phyloP scores from a whole-genome alignment of 305 asterid species.

The Striga hermonthica region DNA sequence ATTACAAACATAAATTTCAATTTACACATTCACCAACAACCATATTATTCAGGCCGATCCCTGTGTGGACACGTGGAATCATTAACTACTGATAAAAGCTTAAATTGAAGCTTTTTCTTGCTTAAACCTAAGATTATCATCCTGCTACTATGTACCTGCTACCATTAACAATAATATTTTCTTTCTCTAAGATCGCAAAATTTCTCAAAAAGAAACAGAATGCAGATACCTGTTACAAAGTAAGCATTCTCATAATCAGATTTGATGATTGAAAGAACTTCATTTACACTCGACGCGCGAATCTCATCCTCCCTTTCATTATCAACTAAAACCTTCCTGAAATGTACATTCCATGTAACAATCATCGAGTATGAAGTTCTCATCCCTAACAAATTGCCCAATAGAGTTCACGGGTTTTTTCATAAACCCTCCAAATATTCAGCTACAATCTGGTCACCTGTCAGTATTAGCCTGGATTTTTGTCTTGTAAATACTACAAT shows the following conservation, averaged over 20 bases:
- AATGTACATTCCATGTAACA: slow-evolving; percentile 16
- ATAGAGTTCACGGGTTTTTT: too few relatives aligned
- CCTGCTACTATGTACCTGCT: too few relatives aligned
- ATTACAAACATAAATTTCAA: too few relatives aligned
- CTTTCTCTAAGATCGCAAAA: slow-evolving; percentile 16
- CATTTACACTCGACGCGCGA: slow-evolving; percentile 48
- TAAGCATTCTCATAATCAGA: slow-evolving; percentile 70
- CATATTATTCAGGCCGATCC: too few relatives aligned
- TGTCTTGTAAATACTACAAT: background rate
- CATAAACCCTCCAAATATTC: background rate
- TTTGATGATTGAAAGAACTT: slow-evolving; percentile 54
- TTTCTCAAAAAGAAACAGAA: background rate
- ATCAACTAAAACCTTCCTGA: slow-evolving; percentile 41
- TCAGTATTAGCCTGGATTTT: background rate
- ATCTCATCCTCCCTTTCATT: slow-evolving; percentile 32
- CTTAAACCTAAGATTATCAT: too few relatives aligned
- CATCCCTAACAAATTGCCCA: too few relatives aligned
- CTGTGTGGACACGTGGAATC: too few relatives aligned
- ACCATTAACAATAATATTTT: too few relatives aligned
- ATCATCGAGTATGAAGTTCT: too few relatives aligned
- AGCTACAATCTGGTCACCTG: background rate
- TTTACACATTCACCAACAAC: too few relatives aligned
- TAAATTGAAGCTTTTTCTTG: too few relatives aligned
- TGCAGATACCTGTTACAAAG: slow-evolving; percentile 65
- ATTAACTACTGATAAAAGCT: too few relatives aligned